Evolutionary conservation across 2,329 filamentous ascomycete genomes (phyloP).

Genomic region (Cladosporium sp.): DNA sequence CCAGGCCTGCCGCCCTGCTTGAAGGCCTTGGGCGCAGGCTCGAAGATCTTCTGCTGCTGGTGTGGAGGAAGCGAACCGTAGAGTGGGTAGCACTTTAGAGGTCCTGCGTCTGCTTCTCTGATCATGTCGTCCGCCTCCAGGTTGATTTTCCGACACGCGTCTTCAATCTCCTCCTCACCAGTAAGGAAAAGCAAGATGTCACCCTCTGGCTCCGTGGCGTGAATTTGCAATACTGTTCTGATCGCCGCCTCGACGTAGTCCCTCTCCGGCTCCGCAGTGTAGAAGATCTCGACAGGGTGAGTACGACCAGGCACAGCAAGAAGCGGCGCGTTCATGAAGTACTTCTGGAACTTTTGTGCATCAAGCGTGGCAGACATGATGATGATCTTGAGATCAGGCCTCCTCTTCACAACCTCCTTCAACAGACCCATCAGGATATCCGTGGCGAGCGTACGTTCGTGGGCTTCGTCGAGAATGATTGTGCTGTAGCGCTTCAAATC

Average conservation of each 20-base stretch:
- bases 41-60: constrained; percentile 94
- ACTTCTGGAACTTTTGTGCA: constrained; percentile 95
- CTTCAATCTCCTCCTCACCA: constrained; percentile 97
- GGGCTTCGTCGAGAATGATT: constrained; percentile 97
- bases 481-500: constrained; percentile 90
- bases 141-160: constrained; percentile 86
- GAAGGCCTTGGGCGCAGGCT: constrained; percentile 74
- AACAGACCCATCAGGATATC: constrained; percentile 96
- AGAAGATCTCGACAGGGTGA: constrained; percentile 96
- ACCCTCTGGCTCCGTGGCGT: constrained; percentile 86
- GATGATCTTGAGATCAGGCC: constrained; percentile 93
- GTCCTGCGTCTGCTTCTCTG: constrained; percentile 86
- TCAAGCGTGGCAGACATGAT: constrained; percentile 99
- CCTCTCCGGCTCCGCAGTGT: constrained; percentile 91
- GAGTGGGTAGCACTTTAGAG: constrained; percentile 85
- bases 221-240: constrained; percentile 93
- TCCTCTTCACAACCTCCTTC: constrained; percentile 80
- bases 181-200: constrained; percentile 95
- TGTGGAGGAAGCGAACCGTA: constrained; percentile 91
- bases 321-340: constrained; percentile 92
- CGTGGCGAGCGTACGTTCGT: constrained; percentile 94
- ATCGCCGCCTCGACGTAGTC: constrained; percentile 97
- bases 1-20: constrained; percentile 78
- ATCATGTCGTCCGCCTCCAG: constrained; percentile 91
- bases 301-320: constrained; percentile 93